Conservation (phyloP, 1,284 basidiomycete genomes). For the Rhizoctonia solani region DNA sequence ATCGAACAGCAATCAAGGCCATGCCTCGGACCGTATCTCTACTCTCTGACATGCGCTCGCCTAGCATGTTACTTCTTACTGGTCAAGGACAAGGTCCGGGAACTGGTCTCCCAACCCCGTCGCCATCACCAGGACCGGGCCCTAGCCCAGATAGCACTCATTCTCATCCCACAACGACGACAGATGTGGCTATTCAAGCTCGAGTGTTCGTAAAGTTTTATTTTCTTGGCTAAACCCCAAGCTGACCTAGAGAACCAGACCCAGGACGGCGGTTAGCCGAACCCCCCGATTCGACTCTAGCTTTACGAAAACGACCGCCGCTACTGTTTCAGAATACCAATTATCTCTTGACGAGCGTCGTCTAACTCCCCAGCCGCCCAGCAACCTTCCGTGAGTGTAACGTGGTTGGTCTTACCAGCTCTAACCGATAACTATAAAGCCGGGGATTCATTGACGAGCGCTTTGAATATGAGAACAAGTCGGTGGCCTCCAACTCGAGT, state of each 20-base stretch:
- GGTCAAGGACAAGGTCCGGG: not conserved
- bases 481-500: slow-evolving; percentile 23
- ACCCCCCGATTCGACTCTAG: slow-evolving; percentile 18
- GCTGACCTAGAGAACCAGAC: not conserved
- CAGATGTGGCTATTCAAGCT: slow-evolving; percentile 22
- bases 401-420: not conserved
- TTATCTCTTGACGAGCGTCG: slow-evolving; percentile 17
- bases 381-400: slow-evolving; percentile 9
- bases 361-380: slow-evolving; percentile 6
- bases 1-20: not conserved
- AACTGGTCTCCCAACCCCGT: slow-evolving; percentile 24
- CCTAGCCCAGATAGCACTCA: slow-evolving; percentile 1
- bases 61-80: slow-evolving; percentile 13
- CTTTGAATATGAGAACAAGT: slow-evolving; percentile 31
- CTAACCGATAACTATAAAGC: not conserved
- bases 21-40: slow-evolving; percentile 5
- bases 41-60: not conserved
- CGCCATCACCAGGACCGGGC: slow-evolving; percentile 17
- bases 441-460: slow-evolving; percentile 15
- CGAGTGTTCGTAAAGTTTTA: not conserved
- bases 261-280: slow-evolving; percentile 23
- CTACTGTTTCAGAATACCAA: slow-evolving; percentile 12
- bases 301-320: slow-evolving; percentile 29
- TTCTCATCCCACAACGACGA: slow-evolving; percentile 4
- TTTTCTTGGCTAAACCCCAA: not conserved